Conservation (phyloP, 345 rosid genomes). For the Brassica carinata region DNA sequence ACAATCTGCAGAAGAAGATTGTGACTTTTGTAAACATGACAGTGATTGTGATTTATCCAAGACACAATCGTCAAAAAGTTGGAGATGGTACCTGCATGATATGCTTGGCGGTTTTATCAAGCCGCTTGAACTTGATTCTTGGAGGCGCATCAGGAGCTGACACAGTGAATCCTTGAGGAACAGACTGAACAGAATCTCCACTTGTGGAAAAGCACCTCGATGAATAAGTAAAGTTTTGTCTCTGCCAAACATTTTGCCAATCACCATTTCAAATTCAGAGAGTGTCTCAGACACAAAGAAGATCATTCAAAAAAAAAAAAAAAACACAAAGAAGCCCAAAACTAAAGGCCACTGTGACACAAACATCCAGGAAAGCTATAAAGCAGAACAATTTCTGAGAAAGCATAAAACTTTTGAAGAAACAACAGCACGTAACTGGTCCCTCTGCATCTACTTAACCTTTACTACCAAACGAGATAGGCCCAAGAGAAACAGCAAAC, state of each 20-base stretch:
- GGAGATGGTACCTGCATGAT: constrained; percentile 92
- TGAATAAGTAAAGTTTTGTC: constrained; percentile 28
- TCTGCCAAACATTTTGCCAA: constrained; percentile 28
- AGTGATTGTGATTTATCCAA: too few relatives aligned
- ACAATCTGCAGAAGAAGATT: constrained; percentile 57
- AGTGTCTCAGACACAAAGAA: not conserved
- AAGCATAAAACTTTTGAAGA: too few relatives aligned
- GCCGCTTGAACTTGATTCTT: constrained; percentile 86
- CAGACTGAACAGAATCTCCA: constrained; percentile 42
- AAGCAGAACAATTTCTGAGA: not conserved
- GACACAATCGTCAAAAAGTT: too few relatives aligned
- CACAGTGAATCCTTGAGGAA: constrained; percentile 39
- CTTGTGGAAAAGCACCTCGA: constrained; percentile 50
- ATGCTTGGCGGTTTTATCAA: constrained; percentile 82
- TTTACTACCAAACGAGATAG: not conserved
- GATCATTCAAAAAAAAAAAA: too few relatives aligned
- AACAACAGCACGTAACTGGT: not conserved
- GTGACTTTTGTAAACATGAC: not conserved
- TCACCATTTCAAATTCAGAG: not conserved
- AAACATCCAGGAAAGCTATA: not conserved
- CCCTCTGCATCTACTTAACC: not conserved
- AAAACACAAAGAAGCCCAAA: too few relatives aligned
- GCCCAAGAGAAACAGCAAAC: not conserved
- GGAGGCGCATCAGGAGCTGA: constrained; percentile 46
- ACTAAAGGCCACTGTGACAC: not conserved